Evolutionary conservation across 139 green algal genomes (phyloP).

Genomic region (Coelastrella sp.): DNA sequence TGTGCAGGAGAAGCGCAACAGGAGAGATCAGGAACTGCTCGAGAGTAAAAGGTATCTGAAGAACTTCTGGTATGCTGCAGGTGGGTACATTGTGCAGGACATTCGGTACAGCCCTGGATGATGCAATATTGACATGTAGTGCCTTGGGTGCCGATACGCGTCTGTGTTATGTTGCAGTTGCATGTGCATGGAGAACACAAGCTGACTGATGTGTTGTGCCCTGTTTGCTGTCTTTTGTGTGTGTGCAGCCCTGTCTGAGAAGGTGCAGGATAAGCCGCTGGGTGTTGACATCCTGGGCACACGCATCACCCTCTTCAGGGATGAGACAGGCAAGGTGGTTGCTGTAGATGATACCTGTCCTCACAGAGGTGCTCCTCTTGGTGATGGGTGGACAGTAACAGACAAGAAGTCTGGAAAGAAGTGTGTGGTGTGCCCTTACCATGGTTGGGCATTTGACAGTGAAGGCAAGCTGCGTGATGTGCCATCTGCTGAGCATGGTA

Average conservation of each 20-base stretch:
- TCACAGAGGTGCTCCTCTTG: slow-evolving; percentile 76
- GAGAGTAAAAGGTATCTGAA: slow-evolving; percentile 72
- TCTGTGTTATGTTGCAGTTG: no score
- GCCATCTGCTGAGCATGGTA: slow-evolving; percentile 51
- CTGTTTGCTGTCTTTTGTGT: background rate
- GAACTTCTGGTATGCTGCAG: slow-evolving; percentile 84
- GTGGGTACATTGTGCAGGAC: slow-evolving; percentile 31
- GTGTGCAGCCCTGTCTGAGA: slow-evolving; percentile 63
- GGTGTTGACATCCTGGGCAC: slow-evolving; percentile 81
- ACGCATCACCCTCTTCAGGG: slow-evolving; percentile 80
- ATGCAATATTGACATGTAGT: background rate
- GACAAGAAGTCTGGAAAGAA: slow-evolving; percentile 55
- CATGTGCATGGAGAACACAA: background rate
- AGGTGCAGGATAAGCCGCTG: slow-evolving; percentile 67
- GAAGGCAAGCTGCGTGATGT: slow-evolving; percentile 67
- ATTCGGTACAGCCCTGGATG: no score
- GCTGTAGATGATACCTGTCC: slow-evolving; percentile 85
- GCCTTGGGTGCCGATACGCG: no score
- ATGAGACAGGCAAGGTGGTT: slow-evolving; percentile 64
- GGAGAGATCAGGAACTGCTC: slow-evolving; percentile 72
- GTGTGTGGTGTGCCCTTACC: slow-evolving; percentile 82
- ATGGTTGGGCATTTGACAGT: slow-evolving; percentile 84
- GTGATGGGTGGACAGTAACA: slow-evolving; percentile 57
- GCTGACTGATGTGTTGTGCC: background rate
- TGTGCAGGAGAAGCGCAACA: background rate